Conservation (phyloP, 2,329 filamentous ascomycete genomes). For the Colletotrichum tropicicola region DNA sequence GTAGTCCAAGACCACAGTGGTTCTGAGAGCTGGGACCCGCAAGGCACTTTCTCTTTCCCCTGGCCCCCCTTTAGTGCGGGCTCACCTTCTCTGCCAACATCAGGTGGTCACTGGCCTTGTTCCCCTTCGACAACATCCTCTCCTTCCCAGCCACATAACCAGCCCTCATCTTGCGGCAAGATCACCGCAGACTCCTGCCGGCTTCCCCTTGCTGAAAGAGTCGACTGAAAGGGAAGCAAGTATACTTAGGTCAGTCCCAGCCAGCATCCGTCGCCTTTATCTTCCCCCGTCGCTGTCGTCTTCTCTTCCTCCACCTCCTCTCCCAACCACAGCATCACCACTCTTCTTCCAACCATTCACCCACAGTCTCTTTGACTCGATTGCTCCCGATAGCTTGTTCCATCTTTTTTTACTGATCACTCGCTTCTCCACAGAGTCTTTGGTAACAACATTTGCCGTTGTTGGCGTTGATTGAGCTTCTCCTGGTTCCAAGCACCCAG, state of each 20-base stretch:
- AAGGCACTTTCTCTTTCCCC: background rate
- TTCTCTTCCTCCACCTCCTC: conserved; percentile 36
- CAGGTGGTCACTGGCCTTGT: background rate
- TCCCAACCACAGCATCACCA: conserved; percentile 55
- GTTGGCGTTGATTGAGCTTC: conserved; percentile 35
- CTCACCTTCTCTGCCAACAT: background rate
- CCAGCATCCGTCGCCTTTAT: conserved; percentile 33
- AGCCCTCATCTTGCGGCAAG: background rate
- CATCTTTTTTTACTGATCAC: conserved; percentile 64
- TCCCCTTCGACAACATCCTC: background rate
- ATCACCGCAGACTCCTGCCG: background rate
- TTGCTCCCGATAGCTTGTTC: conserved; percentile 67
- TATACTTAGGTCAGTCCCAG: conserved; percentile 14
- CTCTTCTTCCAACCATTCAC: conserved; percentile 36
- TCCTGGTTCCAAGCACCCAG: conserved; percentile 36
- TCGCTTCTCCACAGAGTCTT: conserved; percentile 64
- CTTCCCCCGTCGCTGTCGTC: conserved; percentile 30
- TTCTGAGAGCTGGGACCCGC: background rate
- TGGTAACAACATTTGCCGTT: conserved; percentile 59
- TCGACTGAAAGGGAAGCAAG: conserved; percentile 14
- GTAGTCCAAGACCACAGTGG: background rate
- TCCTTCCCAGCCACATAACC: background rate
- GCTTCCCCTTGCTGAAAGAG: background rate
- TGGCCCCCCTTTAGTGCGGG: background rate
- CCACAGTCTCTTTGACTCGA: conserved; percentile 50